Evolutionary conservation across 1,284 basidiomycete species (phyloP), one percentile per base, ranked within the genome.

Genomic region (Cronartium ribicola): DNA sequence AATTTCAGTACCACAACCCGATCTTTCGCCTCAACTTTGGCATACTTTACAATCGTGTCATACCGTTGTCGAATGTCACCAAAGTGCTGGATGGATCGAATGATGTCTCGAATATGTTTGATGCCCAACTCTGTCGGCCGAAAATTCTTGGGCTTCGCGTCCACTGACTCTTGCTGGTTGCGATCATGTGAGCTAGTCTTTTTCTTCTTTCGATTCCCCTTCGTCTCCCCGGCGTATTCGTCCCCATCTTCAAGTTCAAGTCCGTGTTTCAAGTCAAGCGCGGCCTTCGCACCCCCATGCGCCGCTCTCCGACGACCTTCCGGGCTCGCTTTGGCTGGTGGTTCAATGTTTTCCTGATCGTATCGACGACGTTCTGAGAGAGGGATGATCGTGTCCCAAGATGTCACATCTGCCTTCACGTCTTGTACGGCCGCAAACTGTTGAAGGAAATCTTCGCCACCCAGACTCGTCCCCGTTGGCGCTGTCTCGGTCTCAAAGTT

Each of bases 301-400:
- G 86, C 79, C 87, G 87, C 70, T 76, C 77, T 64, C 75, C 78
- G 76, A 88, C 86, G 78, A 88, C 90, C 60, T 78, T 81, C 75
- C 39, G 48, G 41, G 78, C 82, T 78, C 8, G 81, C 81, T 44
- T 79, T 77, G 77, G 92, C 92, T 77, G 94, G 92, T 64, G 88
- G 86, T 41, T 79, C 78, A 72, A 79, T 79, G 66, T 80, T 79
- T 66, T 82, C 81, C 39, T 66, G 76, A 77, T 94, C 91, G 64
- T 90, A 88, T 81, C 88, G 89, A 81, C 90, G 88, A 6, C 96
- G 89, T 79, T 94, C 93, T 48, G 95, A 92, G 11, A 90, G 83
- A 7, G 96, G 96, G 78, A 99, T 98, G 80, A 99, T 98, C 78
- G 98, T 96, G 80, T 98, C 96, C 96, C 96, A 98, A 80, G 79